Base-by-base conservation (phyloP, 768 basidiomycete genomes). In the Infundibulicybe gibba region DNA sequence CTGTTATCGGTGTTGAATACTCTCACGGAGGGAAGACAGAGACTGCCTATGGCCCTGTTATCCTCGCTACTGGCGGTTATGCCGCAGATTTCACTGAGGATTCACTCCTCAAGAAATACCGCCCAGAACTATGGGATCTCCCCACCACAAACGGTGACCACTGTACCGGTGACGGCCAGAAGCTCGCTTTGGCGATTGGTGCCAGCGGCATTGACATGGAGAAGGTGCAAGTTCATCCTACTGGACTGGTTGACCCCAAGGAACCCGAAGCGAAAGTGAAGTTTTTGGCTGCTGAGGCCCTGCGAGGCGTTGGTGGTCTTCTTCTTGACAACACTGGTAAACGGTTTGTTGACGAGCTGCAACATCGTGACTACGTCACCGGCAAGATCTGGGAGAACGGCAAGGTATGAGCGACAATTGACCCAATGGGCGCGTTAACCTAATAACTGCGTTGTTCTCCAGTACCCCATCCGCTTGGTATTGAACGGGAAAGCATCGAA, bases 211-310 rank as follows among this genome's bases (percentile, higher is more conserved):
- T 98, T 61, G 95, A 99, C 62, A 79, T 99, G 48, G 95, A 98
- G 72, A 99, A 98, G 72, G 94, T 98, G 5, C 95, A 99, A 65
- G 93, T 97, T n/a, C 91, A 94, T 62, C 91, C 91, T n/a, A 97
- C 94, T 12, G 95, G 95, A 60, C 79, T 99, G 12, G 91, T 98
- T 39, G 95, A 99, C 72, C 94, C 94, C 58, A 94, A 92, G 44
- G 95, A 99, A 53, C 91, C 93, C 9, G 72, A 86, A 0, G 87
- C 92, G 20, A 92, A 93, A 66, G 93, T 95, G 65, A 97, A 97
- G 69, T 98, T 98, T 77, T 77, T 98, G 62, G 94, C 94, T 48
- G 94, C 94, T 32, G 94, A 98, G 71, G 95, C 95, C 38, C 81
- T 98, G 17, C 87, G 95, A 62, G 95, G 95, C 58, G 91, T 93